Conservation (phyloP, 768 basidiomycete genomes). For the Phaeolepiota aurea region DNA sequence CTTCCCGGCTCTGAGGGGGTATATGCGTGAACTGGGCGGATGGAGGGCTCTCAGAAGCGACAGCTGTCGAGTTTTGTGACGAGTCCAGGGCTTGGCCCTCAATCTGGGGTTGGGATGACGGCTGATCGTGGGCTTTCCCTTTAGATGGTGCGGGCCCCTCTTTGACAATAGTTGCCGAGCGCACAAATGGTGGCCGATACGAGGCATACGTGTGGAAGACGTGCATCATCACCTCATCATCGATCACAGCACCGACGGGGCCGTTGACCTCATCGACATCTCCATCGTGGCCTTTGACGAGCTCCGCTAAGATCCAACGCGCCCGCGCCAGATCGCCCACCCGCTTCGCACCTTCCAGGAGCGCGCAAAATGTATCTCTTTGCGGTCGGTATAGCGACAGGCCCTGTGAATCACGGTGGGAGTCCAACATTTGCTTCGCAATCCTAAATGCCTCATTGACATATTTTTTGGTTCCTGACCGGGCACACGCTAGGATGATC, state of each 20-base stretch:
- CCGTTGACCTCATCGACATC: slow-evolving; percentile 10
- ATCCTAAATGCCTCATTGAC: slow-evolving; percentile 80
- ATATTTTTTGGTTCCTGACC: slow-evolving; percentile 51
- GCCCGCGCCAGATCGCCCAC: slow-evolving; percentile 75
- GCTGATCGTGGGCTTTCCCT: background rate
- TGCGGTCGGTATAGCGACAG: slow-evolving; percentile 52
- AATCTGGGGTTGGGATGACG: background rate
- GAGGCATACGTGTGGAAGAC: slow-evolving; percentile 84
- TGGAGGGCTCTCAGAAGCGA: slow-evolving; percentile 9
- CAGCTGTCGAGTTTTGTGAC: background rate
- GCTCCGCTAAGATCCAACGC: slow-evolving; percentile 88
- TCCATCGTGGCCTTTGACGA: slow-evolving; percentile 35
- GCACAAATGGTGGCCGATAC: slow-evolving; percentile 63
- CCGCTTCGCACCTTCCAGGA: slow-evolving; percentile 88
- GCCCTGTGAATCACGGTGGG: slow-evolving; percentile 58
- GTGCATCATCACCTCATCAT: slow-evolving; percentile 72
- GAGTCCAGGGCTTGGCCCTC: background rate
- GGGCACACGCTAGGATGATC: slow-evolving; percentile 72
- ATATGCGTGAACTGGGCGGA: slow-evolving; percentile 36
- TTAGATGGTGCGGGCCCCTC: slow-evolving; percentile 2
- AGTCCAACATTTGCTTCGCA: slow-evolving; percentile 81
- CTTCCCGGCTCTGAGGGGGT: slow-evolving; percentile 65
- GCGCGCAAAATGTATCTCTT: slow-evolving; percentile 62
- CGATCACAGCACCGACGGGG: slow-evolving; percentile 24
- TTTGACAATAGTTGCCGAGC: slow-evolving; percentile 37